Evolutionary conservation across 148 eudicot species (phyloP), one percentile per base, ranked within the genome.

Genomic region (Spergularia bocconei): DNA sequence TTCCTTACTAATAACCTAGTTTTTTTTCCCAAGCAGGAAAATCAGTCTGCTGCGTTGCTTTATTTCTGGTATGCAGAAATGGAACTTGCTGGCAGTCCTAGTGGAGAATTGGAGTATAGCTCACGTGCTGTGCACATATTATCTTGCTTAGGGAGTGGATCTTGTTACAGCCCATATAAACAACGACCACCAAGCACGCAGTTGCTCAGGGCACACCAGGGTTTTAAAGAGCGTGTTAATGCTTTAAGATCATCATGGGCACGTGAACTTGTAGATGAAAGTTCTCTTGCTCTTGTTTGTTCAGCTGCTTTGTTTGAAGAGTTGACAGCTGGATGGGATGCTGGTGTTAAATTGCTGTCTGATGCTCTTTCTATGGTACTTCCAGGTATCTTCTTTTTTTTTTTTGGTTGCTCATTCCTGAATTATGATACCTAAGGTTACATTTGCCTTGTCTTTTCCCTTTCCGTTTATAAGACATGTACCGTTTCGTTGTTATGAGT

Each of bases 221-320:
- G 97, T 78, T 95, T 85, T 75, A 92, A 84, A 79, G 99, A 95
- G 65, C 89, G 65, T 53, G 70, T 92, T 20, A 82, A 64, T 77
- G 66, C 77, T 64, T 59, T 87, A 78, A 80, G 85, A 79, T 79
- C 94, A 60, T 78, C 82, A 47, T 91, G 96, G 93, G 83, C 86
- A 75, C 85, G 85, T 62, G 87, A 88, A 71, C 71, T 70, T 57
- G 77, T 86, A 59, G 91, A 88, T 85, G 93, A 95, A 51, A 69
- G 79, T 50, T 88, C 92, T 38, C 73, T 82, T 78, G 96, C 94
- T 79, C 80, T 89, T 53, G 80, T 95, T 55, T 89, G 96, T 80
- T 87, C 94, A 21, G 97, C 97, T 71, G 93, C 99, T 72, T 85
- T 92, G 68, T 95, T 90, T 79, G 97, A 92, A 86, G 96, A 92